Evolutionary conservation across 2,329 filamentous ascomycete genomes (phyloP), one percentile per base, ranked within the genome.

Genomic region (Diplocarpon rosae): DNA sequence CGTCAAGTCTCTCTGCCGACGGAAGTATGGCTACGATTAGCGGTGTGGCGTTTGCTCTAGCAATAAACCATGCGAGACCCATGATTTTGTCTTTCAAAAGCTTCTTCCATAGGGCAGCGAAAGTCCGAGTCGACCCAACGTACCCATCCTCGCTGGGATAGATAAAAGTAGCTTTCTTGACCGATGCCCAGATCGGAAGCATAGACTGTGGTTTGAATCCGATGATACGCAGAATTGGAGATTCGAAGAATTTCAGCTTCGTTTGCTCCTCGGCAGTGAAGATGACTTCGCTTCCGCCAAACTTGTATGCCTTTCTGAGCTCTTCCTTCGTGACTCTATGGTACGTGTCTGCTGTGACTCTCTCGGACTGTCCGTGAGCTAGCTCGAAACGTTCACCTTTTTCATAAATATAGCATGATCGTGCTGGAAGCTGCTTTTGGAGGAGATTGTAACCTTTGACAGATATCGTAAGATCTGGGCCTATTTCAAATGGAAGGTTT

Each of bases 371-470:
- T 1, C 84, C 79, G 11, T 76, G 70, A 1, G 78, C 89, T 45
- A 96, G 82, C 59, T 95, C 83, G 0, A 86, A 76, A 51, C 78
- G 80, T 58, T 95, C 89, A n/a, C 84, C 86, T 16, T 83, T 83
- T 1, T 92, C 70, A 75, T 85, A 96, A 51, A 98, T 78, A 58
- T 88, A 96, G 59, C 84, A 90, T 34, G 78, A 92, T 40, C 88
- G 75, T 3, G 83, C 82, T 11, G 87, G 83, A 39, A 78, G 76
- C 61, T 96, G 90, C 36, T 80, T 78, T 57, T 95, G 90, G 43
- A 95, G 73, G 11, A 95, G 67, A 40, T 94, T 85, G 66, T 90
- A 98, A 5, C 92, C 92, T 58, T 93, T 95, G 32, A 98, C 82
- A 0, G 89, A 89, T 43, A 98, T 95, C 35, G 73, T 80, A 17